phyloP scores from a whole-genome alignment of 148 eudicot species.

The Polygonum maritimum region DNA sequence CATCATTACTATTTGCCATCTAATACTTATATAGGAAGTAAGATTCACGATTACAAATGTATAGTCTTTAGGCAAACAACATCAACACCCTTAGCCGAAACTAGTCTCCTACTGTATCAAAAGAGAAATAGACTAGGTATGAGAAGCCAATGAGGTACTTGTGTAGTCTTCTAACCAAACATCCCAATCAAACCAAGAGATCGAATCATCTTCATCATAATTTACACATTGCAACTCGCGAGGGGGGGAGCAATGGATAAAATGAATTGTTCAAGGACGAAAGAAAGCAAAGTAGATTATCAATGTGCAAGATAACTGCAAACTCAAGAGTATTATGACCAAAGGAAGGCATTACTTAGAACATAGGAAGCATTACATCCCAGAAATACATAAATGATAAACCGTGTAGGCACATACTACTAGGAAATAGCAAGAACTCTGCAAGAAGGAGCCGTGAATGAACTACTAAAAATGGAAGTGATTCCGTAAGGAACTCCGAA shows the following conservation, averaged over 20 bases:
- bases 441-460: background rate
- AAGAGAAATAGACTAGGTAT: background rate
- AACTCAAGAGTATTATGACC: background rate
- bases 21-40: background rate
- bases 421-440: background rate
- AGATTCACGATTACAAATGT: background rate
- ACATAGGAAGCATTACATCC: background rate
- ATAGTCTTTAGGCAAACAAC: background rate
- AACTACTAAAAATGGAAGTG: background rate
- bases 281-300: background rate
- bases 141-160: background rate
- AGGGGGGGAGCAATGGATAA: background rate
- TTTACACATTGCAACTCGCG: background rate
- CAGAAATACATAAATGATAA: background rate
- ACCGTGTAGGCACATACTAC: background rate
- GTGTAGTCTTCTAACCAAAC: background rate
- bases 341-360: background rate
- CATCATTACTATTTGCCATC: background rate
- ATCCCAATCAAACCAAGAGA: background rate
- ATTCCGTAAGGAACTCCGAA: background rate
- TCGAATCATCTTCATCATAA: background rate
- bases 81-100: background rate
- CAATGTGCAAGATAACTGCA: background rate
- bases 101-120: background rate
- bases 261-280: background rate